These are phyloP conservation scores for Podospora appendiculata DNA, from an alignment of 495 filamentous ascomycete genomes.

Conservation along the genomic window DNA sequence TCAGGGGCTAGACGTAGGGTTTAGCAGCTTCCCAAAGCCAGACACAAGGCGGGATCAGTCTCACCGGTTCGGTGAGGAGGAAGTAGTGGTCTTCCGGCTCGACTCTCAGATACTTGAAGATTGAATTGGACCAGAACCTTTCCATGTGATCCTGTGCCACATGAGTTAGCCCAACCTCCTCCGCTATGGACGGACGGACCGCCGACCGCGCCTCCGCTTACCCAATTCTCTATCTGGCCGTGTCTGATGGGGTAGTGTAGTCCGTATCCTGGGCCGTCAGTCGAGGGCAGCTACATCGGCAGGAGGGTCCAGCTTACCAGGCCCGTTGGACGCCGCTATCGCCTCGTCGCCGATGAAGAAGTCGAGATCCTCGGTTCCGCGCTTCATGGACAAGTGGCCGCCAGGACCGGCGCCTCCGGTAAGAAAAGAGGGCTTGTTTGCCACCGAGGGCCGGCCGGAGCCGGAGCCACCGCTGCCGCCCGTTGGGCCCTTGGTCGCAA, in stretches of 20 bases:
- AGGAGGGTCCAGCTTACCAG: conserved; percentile 45
- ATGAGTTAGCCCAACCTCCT: conserved; percentile 5
- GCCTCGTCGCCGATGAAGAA: conserved; percentile 99
- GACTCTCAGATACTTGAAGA: conserved; percentile 97
- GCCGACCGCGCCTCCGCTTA: conserved; percentile 23
- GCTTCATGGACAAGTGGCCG: conserved; percentile 80
- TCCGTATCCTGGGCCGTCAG: conserved; percentile 62
- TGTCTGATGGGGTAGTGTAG: conserved; percentile 96
- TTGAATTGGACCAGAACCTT: conserved; percentile 98
- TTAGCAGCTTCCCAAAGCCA: conserved; percentile 1
- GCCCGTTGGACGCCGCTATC: conserved; percentile 71
- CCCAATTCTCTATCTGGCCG: conserved; percentile 98
- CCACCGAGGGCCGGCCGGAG: conserved; percentile 80
- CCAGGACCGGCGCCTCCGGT: conserved; percentile 78
- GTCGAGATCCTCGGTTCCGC: conserved; percentile 94
- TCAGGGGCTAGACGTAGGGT: conserved; percentile 63
- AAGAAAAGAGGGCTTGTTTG: conserved; percentile 89
- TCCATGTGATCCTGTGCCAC: conserved; percentile 87
- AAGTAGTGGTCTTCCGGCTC: conserved; percentile 99
- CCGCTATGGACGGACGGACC: background rate
- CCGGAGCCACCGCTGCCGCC: conserved; percentile 64
- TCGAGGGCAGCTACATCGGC: background rate
- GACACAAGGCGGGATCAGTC: conserved; percentile 8
- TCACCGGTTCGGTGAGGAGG: conserved; percentile 90
- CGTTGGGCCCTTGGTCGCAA: conserved; percentile 81